Evolutionary conservation across 129 eudicot genomes (phyloP), one percentile per base, ranked within the genome.

Genomic region (Saposhnikovia divaricata): DNA sequence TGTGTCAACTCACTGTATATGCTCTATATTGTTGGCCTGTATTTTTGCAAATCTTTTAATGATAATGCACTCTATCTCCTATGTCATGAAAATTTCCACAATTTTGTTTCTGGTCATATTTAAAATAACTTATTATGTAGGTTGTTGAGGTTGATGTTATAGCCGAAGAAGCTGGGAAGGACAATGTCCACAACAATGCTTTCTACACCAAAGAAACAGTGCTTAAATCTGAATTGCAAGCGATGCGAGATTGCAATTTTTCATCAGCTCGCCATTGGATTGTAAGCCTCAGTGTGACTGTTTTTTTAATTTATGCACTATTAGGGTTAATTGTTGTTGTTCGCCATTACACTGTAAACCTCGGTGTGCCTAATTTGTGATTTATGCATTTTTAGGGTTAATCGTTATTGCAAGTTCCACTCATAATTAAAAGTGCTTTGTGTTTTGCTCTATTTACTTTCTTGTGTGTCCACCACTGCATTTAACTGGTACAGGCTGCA

Each of bases 231-330:
- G 98, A 93, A 85, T 79, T 87, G 84, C 91, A 91, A 89, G 98
- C 98, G 46, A 91, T 88, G 97, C 91, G 98, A 46, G 98, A 93
- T 78, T 88, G 92, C 83, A 87, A 91, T 84, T 96, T 90, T 51
- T 83, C 83, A 77, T 86, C 97, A 76, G 98, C 97, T 83, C 98
- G 98, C 65, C 98, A 93, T 80, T 93, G 98, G 98, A 93, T 93
- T 80, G 98, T 89, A 91, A 89, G 98, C 84, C 66, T 80, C 74
- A 78, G 37, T 75, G 39, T 72, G 63, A 55, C 44, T 45, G 65
- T 76, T 31, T 31, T 31, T 31, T 31, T 31, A 31, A 31, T 31
- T 31, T 31, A 31, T 31, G 34, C 34, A 31, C 34, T 31, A 31
- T 31, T 31, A 31, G 34, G 34, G 34, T 31, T 31, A 31, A 31